A percentile compares a stretch with the other conserved stretches of the same genome.
Conservation (phyloP, 768 basidiomycete species). For the Leccinum sublutescens region DNA sequence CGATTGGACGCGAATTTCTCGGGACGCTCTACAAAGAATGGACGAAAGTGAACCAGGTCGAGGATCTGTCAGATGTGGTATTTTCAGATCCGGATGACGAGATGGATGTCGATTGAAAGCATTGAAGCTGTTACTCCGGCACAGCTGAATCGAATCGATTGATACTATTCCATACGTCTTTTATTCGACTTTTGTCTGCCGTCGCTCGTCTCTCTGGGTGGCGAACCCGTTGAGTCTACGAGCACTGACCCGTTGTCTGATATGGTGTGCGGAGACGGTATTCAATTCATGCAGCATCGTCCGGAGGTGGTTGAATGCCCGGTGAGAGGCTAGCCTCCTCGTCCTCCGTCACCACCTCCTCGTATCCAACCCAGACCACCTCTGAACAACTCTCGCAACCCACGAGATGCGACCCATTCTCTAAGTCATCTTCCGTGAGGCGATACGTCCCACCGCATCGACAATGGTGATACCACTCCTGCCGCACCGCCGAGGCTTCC, state of each 20-base stretch:
- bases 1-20: conserved; percentile 63
- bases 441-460: conserved; percentile 71
- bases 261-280: too few species aligned
- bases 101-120: conserved; percentile 35
- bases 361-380: conserved; percentile 83
- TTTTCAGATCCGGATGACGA: conserved; percentile 14
- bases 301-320: too few species aligned
- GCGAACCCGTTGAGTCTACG: neutral
- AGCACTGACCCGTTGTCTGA: too few species aligned
- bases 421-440: conserved; percentile 59
- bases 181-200: too few species aligned
- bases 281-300: too few species aligned
- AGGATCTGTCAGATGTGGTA: conserved; percentile 31
- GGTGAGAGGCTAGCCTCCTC: neutral
- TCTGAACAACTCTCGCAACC: conserved; percentile 79
- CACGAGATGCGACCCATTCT: conserved; percentile 68
- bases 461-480: conserved; percentile 58
- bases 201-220: neutral
- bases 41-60: conserved; percentile 31
- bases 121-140: neutral
- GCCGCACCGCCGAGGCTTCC: conserved; percentile 27
- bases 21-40: conserved; percentile 52
- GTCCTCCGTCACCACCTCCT: conserved; percentile 46
- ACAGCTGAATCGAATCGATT: too few species aligned
- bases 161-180: too few species aligned